A percentile compares a stretch with the other conserved stretches of the same genome.
These are phyloP conservation scores for Suhomyces kunorum DNA, from an alignment of 1,139 yeast species.

Conservation along the genomic window DNA sequence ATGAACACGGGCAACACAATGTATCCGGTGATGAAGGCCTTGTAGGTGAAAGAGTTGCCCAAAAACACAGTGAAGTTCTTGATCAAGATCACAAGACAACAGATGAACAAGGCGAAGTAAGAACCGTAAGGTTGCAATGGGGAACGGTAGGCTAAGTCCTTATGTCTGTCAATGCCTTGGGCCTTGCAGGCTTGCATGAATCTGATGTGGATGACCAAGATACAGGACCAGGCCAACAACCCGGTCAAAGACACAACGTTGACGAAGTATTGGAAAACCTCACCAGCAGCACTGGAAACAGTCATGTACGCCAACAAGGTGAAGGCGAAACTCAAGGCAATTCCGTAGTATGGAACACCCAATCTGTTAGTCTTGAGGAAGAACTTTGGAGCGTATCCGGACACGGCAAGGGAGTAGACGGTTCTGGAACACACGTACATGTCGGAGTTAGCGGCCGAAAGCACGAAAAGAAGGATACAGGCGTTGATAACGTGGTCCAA, in stretches of 20 bases:
- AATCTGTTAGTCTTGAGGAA: constrained; percentile 59
- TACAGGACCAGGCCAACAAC: constrained; percentile 32
- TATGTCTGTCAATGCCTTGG: constrained; percentile 51
- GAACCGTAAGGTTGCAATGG: constrained; percentile 71
- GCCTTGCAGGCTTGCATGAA: constrained; percentile 67
- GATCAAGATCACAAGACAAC: constrained; percentile 58
- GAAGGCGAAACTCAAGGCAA: constrained; percentile 37
- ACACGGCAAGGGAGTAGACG: constrained; percentile 45
- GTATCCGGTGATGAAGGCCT: constrained; percentile 72
- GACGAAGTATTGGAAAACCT: constrained; percentile 28
- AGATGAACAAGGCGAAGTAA: constrained; percentile 55
- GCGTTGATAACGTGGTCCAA: constrained; percentile 50
- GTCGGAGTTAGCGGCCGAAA: constrained; percentile 51
- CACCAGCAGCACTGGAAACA: constrained; percentile 24
- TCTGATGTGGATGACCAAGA: constrained; percentile 53
- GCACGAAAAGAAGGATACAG: constrained; percentile 45
- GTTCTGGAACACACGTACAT: constrained; percentile 52
- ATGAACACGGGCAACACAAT: constrained; percentile 72
- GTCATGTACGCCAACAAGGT: constrained; percentile 32
- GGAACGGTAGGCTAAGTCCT: constrained; percentile 56
- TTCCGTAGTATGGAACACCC: constrained; percentile 62
- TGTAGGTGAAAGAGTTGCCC: constrained; percentile 54
- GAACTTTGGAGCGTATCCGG: constrained; percentile 45
- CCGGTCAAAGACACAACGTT: constrained; percentile 33
- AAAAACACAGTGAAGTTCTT: constrained; percentile 76